phyloP scores from a whole-genome alignment of 352 stramenopile species.

The Globisporangium spiculum region DNA sequence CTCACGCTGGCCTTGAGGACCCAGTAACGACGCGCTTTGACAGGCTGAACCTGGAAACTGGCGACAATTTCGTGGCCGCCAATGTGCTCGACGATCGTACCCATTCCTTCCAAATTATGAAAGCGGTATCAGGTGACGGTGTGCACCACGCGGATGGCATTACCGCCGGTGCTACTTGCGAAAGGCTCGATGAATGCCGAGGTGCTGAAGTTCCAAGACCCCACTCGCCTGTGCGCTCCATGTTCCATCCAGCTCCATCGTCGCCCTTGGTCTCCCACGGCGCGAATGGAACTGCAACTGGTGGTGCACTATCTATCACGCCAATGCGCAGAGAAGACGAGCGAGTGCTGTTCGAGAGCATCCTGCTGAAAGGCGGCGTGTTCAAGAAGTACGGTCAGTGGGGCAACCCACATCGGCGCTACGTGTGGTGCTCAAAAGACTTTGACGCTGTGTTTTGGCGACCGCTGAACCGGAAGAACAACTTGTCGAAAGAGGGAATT shows the following conservation, averaged over 20 bases:
- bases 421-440: constrained; percentile 70
- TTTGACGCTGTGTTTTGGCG: constrained; percentile 65
- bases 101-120: neutral
- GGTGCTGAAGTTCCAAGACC: neutral
- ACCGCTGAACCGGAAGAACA: constrained; percentile 67
- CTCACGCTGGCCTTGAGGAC: neutral
- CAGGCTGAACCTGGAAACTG: neutral
- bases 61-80: neutral
- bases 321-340: constrained; percentile 28
- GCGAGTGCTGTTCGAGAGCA: constrained; percentile 47
- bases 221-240: constrained; percentile 1
- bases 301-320: neutral
- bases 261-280: neutral
- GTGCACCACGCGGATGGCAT: neutral
- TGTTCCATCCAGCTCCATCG: neutral
- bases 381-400: constrained; percentile 81
- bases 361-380: constrained; percentile 61
- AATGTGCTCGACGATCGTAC: neutral
- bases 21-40: neutral
- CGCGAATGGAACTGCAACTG: neutral
- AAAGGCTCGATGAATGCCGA: neutral
- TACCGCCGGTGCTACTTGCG: neutral
- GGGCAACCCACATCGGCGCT: constrained; percentile 69
- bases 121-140: neutral
- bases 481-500: constrained; percentile 55